These are phyloP conservation scores for Gaultheria prostrata DNA, from an alignment of 148 eudicot genomes.

Conservation along the genomic window DNA sequence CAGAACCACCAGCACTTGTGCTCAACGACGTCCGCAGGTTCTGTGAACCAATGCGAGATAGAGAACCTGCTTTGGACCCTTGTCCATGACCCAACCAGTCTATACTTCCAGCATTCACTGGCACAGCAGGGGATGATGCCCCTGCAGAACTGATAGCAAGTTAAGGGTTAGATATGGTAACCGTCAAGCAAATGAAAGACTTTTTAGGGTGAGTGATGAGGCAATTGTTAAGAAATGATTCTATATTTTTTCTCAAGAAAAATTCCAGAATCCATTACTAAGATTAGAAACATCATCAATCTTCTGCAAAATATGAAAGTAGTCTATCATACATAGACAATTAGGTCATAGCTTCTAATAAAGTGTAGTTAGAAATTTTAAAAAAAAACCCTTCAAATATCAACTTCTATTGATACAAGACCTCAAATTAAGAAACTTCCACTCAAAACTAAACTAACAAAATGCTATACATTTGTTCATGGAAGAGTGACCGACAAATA, in stretches of 20 bases:
- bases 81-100: constrained; percentile 84
- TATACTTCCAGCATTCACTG: constrained; percentile 68
- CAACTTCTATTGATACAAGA: background rate
- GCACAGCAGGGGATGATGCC: constrained; percentile 86
- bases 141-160: constrained; percentile 70
- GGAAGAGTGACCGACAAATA: background rate
- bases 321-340: background rate
- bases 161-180: constrained; percentile 14
- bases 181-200: background rate
- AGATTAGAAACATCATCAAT: background rate
- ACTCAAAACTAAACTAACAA: background rate
- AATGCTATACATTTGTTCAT: background rate
- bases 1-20: constrained; percentile 83
- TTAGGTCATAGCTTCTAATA: background rate
- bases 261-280: background rate
- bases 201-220: background rate
- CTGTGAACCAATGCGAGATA: constrained; percentile 62
- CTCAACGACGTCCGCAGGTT: constrained; percentile 64
- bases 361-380: background rate
- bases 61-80: constrained; percentile 83
- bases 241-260: background rate
- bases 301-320: background rate
- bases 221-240: background rate
- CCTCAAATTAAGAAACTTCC: background rate
- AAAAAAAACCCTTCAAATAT: background rate